These are phyloP conservation scores for Picea glauca DNA, from an alignment of 75 land plant genomes.

Conservation along the genomic window DNA sequence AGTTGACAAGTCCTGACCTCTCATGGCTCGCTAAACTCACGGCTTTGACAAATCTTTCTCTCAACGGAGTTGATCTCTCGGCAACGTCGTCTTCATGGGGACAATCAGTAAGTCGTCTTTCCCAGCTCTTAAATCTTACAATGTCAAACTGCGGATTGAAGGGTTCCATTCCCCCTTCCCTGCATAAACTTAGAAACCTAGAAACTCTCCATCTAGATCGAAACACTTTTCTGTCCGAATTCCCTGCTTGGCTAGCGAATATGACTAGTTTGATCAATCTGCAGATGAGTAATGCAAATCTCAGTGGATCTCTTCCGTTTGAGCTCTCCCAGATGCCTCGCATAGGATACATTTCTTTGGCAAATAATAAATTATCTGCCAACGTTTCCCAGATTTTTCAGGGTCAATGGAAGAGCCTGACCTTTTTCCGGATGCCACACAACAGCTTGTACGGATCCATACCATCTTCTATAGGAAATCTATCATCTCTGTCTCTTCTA, in stretches of 20 bases:
- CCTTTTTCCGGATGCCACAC: neutral
- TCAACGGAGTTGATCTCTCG: neutral
- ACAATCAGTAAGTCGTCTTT: neutral
- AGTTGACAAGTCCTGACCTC: neutral
- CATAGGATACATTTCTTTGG: neutral
- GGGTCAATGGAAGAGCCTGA: neutral
- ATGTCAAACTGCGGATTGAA: neutral
- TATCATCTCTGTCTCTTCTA: constrained; percentile 6
- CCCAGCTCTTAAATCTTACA: neutral
- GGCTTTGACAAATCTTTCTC: neutral
- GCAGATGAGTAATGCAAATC: neutral
- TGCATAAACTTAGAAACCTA: neutral
- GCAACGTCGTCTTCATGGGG: neutral
- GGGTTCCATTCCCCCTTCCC: neutral
- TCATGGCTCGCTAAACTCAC: neutral
- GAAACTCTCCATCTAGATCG: neutral
- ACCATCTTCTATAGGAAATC: neutral
- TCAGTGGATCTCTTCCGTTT: neutral
- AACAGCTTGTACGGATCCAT: neutral
- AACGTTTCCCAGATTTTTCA: neutral
- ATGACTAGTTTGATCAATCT: neutral
- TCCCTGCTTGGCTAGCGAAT: no score
- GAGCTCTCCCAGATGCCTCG: neutral
- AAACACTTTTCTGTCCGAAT: no score
- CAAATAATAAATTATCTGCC: neutral